Evolutionary conservation across 352 stramenopile species (phyloP), one percentile per base, ranked within the genome.

Genomic region (Globisporangium echinulatum): DNA sequence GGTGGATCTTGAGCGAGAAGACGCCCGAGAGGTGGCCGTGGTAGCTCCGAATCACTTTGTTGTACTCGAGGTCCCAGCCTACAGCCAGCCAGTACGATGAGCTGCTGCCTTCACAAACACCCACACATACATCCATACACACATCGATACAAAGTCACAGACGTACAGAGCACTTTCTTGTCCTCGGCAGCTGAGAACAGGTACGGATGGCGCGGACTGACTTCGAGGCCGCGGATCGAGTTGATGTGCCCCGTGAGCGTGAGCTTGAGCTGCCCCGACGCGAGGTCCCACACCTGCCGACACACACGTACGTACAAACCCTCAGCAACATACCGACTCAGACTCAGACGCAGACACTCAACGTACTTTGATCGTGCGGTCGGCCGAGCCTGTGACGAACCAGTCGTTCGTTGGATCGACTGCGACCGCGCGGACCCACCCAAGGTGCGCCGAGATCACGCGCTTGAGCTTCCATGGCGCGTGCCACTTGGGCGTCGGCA

Each of bases 21-120:
- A 99, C 96, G 11, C 97, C 97, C 25, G 81, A 97, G n/a, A 99
- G 76, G 68, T 99, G 97, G n/a, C 97, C 97, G 71, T 99, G 97
- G 79, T 99, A 99, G 79, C 98, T 98, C 8, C 97, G 88, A 59
- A 99, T 98, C 38, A 99, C 96, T 73, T 99, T 98, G 76, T 99
- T 99, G 66, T 97, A 98, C 84, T 99, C 97, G 53, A 99, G 78
- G 75, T 99, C 97, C 97, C 97, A 99, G 76, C 94, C 73, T 80
- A 56, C 8, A 19, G 39, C 11, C 10, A 48, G 4, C 15, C 7
- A 49, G 25, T 2, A 33, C 25, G 25, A 33, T 33, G 25, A 33
- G 25, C 25, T 33, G 25, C 25, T 33, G 25, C 25, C 25, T 33
- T 33, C 25, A 33, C 25, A 33, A 3, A 3, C 25, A 33, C 3